These are phyloP conservation scores for Rhodomyrtus tomentosa DNA, from an alignment of 345 rosid genomes.

Conservation along the genomic window DNA sequence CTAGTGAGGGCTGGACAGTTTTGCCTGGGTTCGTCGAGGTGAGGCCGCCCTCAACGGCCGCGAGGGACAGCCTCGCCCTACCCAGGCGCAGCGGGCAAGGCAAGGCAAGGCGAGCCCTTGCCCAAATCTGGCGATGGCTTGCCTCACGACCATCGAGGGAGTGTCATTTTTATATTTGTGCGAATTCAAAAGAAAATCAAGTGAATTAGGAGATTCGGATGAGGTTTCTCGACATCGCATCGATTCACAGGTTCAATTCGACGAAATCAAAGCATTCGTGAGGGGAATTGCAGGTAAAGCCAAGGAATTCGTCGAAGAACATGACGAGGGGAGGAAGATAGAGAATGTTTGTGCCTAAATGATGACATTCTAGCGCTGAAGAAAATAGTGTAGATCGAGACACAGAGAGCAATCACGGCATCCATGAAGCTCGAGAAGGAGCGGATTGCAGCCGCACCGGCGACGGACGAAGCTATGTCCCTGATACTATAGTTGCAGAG, in stretches of 20 bases:
- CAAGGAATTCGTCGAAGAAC: neutral
- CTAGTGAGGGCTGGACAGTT: too few species aligned
- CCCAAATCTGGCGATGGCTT: too few species aligned
- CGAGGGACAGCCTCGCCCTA: too few species aligned
- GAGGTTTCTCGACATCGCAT: neutral
- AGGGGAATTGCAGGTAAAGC: neutral
- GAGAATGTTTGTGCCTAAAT: constrained; percentile 18
- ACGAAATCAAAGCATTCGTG: neutral
- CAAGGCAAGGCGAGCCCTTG: too few species aligned
- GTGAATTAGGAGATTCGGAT: neutral
- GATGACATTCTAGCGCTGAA: constrained; percentile 38
- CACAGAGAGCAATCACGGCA: constrained; percentile 23
- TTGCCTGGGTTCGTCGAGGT: too few species aligned
- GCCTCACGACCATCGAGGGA: too few species aligned
- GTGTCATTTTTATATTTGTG: neutral
- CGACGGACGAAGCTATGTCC: constrained; percentile 73
- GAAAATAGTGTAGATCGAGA: constrained; percentile 47
- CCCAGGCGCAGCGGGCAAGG: too few species aligned
- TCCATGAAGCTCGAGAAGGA: constrained; percentile 59
- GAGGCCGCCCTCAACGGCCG: too few species aligned
- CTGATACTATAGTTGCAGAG: constrained; percentile 67
- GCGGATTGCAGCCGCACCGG: constrained; percentile 61
- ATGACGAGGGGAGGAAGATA: constrained; percentile 13
- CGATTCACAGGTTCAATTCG: neutral
- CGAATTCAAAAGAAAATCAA: constrained; percentile 12